These are phyloP conservation scores for Melanogaster broomeanus DNA, from an alignment of 768 basidiomycete species.

Conservation along the genomic window DNA sequence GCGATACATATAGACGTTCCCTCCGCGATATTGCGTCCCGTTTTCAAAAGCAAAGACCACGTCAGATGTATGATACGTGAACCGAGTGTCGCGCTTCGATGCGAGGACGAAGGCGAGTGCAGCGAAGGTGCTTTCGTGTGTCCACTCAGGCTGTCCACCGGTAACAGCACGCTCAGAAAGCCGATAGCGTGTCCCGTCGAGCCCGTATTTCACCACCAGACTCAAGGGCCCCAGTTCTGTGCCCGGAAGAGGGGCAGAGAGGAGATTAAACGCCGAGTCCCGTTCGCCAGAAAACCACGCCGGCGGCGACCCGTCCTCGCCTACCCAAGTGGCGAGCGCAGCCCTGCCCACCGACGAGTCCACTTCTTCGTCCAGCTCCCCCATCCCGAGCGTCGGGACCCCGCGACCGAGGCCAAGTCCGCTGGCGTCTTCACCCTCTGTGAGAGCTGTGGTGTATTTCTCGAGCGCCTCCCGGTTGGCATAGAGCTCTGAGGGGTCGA, in stretches of 20 bases:
- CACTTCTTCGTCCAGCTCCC: slow-evolving; percentile 91
- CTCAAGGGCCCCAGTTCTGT: slow-evolving; percentile 29
- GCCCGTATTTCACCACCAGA: slow-evolving; percentile 66
- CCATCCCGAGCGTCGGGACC: slow-evolving; percentile 79
- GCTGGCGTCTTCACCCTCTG: slow-evolving; percentile 56
- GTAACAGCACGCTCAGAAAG: slow-evolving; percentile 34
- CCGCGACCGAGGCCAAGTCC: slow-evolving; percentile 66
- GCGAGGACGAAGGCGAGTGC: slow-evolving; percentile 94
- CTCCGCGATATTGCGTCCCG: slow-evolving; percentile 63
- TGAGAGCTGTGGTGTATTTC: slow-evolving; percentile 76
- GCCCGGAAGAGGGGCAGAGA: slow-evolving; percentile 77
- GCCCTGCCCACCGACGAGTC: slow-evolving; percentile 71
- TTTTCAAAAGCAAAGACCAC: slow-evolving; percentile 84
- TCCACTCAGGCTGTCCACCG: slow-evolving; percentile 50
- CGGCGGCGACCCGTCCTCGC: slow-evolving; percentile 47
- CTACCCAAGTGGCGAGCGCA: slow-evolving; percentile 69
- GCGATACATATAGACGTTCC: slow-evolving; percentile 88
- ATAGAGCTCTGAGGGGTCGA: slow-evolving; percentile 82
- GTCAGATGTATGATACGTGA: slow-evolving; percentile 69
- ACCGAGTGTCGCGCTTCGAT: slow-evolving; percentile 87
- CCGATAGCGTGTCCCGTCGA: slow-evolving; percentile 71
- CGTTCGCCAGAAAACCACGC: slow-evolving; percentile 41
- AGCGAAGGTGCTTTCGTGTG: slow-evolving; percentile 79
- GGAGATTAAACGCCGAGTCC: slow-evolving; percentile 46
- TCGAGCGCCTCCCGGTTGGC: slow-evolving; percentile 79